A percentile compares a stretch with the other conserved stretches of the same genome.
Evolutionary conservation across 306 rosid species (phyloP).

Genomic region (Prunus mongolica): DNA sequence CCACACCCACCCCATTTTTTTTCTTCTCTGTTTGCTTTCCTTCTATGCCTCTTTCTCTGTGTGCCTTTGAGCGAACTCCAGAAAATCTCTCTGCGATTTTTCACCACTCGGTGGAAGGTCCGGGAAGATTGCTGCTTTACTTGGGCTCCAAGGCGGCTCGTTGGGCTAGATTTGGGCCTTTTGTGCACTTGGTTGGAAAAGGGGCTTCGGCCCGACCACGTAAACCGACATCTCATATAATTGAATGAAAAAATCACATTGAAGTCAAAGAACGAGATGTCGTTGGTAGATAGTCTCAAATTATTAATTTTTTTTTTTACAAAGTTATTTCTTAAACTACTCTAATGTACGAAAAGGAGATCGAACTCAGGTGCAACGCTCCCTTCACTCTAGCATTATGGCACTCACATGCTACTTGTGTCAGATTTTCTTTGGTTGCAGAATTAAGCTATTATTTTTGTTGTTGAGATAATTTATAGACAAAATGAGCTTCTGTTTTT

Average conservation of each 20-base stretch:
- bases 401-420: no score
- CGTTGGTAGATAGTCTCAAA: no score
- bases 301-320: no score
- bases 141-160: neutral
- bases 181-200: neutral
- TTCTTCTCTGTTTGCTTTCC: neutral
- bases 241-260: no score
- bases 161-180: neutral
- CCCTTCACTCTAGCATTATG: no score
- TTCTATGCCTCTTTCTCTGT: neutral
- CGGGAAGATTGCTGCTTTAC: neutral
- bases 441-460: no score
- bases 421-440: no score
- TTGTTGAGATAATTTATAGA: no score
- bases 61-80: neutral
- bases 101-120: neutral
- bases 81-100: neutral
- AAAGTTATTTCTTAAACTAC: no score
- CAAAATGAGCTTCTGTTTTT: no score
- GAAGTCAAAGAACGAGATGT: no score
- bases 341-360: fast-evolving
- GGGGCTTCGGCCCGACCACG: neutral
- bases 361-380: no score
- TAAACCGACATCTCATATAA: neutral
- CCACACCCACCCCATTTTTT: conserved; percentile 77